Evolutionary conservation across 78 protist genomes (phyloP).

Genomic region (Isochrysis galbana): DNA sequence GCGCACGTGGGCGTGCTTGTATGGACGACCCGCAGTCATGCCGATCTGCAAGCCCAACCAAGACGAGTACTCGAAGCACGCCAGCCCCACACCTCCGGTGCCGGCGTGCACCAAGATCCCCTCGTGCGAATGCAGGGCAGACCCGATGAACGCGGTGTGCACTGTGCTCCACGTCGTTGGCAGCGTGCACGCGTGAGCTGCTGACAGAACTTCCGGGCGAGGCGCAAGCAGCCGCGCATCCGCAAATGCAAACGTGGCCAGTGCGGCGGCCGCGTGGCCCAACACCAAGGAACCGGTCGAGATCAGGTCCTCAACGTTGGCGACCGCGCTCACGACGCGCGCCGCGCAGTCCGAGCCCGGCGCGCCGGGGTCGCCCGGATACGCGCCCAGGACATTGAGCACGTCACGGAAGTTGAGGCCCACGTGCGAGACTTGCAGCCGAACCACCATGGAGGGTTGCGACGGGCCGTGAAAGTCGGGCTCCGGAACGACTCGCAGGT

Average conservation of each 20-base stretch:
- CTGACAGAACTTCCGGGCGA: not conserved
- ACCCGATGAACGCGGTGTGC: not conserved
- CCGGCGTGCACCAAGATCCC: slow-evolving; percentile 4
- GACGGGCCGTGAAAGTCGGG: not conserved
- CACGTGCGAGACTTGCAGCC: not conserved
- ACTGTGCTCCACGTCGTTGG: not conserved
- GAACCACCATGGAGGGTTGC: not conserved
- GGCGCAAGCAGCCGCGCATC: not conserved
- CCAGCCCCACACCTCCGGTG: slow-evolving; percentile 40
- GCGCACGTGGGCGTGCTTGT: slow-evolving; percentile 16
- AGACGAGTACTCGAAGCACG: not conserved
- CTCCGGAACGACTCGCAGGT: not conserved
- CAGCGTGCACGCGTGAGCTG: not conserved
- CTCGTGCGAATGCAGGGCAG: not conserved
- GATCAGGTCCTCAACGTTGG: not conserved
- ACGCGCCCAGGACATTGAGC: not conserved
- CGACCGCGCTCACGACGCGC: not conserved
- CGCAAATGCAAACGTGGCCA: not conserved
- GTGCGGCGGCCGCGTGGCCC: not conserved
- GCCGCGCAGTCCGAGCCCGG: not conserved
- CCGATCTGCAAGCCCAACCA: not conserved
- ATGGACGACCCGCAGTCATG: slow-evolving; percentile 29
- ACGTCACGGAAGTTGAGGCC: not conserved
- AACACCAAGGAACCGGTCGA: not conserved
- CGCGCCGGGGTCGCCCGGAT: slow-evolving; percentile 8